Evolutionary conservation across 2,329 filamentous ascomycete species (phyloP), one percentile per base, ranked within the genome.

Genomic region (Paecilomyces sp.): DNA sequence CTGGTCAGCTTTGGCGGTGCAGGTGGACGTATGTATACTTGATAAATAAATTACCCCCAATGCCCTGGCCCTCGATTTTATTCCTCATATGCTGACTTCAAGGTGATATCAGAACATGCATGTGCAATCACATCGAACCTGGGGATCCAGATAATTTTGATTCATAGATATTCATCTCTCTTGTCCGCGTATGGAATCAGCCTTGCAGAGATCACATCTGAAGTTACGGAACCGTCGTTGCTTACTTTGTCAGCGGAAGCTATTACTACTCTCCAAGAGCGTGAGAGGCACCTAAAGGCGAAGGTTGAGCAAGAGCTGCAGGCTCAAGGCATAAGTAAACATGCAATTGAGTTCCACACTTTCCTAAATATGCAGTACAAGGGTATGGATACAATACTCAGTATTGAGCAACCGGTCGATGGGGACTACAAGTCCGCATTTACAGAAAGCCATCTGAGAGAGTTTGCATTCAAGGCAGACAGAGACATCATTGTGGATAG

Each of bases 161-260:
- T 96, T 2, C 92, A 96, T 72, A 81, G 89, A 55, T 95, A 96
- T 72, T 95, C 91, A 0, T 95, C 91, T 0, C 89, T 96, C 0
- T 80, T 96, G 0, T 95, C 91, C 0, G 92, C 92, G 0, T 96
- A 96, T 65, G 92, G 92, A n/a, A 95, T 96, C 89, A 90, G 90
- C 0, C 76, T 96, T 8, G 92, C 92, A 8, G 91, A 96, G 67
- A 91, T 94, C 0, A 91, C 94, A 0, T 89, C 95, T 62, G 92
- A 96, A 75, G 81, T 87, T 47, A 91, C 95, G 70, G 90, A 92
- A 70, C 56, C 58, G 7, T 33, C 56, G 7, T 60, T 30, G n/a
- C 28, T 57, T n/a, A 57, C 50, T 22, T 54, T 60, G 18, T 60
- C 58, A 5, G 13, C 30, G 2, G 86, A 56, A 31, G 56, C 13